Base-by-base conservation (phyloP, 2,329 filamentous ascomycete genomes). In the Rugonectria rugulosa region DNA sequence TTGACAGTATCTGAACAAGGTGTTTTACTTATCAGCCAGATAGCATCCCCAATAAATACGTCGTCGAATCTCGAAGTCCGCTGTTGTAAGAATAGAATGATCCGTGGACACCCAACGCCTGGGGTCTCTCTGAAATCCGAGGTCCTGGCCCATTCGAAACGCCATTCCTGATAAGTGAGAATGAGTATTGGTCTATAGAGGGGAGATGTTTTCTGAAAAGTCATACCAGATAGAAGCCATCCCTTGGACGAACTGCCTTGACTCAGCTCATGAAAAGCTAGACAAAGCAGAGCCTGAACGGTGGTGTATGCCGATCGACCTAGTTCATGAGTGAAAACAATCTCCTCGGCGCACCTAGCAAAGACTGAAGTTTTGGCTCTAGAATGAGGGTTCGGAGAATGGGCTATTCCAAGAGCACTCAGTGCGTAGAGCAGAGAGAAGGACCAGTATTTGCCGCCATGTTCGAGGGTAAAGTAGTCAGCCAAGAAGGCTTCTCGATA, bases 41-140 rank as follows among this genome's bases (percentile, higher is more conserved):
- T 70, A 70, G 24, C 64, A 69, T 12, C 68, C 67, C 68, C 68
- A 70, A 42, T 68, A 70, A 14, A 71, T 70, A 1, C 67, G 64
- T 5, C 67, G 42, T 2, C 68, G 60, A 3, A 71, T 63, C 21
- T 68, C 68, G 10, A 67, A 20, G n/a, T 70, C 65, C 29, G 68
- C 65, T 1, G 48, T 36, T 0, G 64, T 62, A 3, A 49, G 54
- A 0, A 69, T 43, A 0, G 68, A 67, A 1, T 50, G 44, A 10
- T 70, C 64, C n/a, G 60, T 51, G 0, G 52, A 48, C 7, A 15
- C 42, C 64, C 65, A 70, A 2, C 52, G 38, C 14, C 62, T 60
- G 0, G 67, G 66, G 17, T 68, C 67, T 45, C 57, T 61, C 23
- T 70, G 65, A 23, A 70, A 65, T 19, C 67, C 68, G 5, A 71